These are phyloP conservation scores for Acorus gramineus DNA, from an alignment of 106 monocot species.

Conservation along the genomic window DNA sequence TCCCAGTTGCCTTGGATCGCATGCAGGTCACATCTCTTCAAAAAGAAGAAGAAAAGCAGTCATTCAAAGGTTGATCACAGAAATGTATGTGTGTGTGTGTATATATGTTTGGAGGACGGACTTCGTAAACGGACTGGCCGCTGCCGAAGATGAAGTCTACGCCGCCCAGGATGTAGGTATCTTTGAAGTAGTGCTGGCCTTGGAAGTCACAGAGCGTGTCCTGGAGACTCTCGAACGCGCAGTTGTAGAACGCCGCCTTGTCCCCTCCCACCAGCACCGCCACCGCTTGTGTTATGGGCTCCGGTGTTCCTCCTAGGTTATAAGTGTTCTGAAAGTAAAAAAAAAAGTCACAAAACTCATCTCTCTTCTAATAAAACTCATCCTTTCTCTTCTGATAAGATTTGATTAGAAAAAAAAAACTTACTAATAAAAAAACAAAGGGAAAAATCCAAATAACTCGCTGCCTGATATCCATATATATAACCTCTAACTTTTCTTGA, in stretches of 20 bases:
- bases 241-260: not conserved
- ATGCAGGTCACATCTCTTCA: not conserved
- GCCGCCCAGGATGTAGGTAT: not conserved
- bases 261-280: not conserved
- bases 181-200: slow-evolving; percentile 4
- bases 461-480: too few species aligned
- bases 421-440: too few species aligned
- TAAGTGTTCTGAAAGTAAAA: not conserved
- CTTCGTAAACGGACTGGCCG: slow-evolving; percentile 1
- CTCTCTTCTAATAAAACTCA: too few species aligned
- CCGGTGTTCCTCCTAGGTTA: too few species aligned
- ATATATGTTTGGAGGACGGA: not conserved
- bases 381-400: too few species aligned
- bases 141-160: slow-evolving; percentile 1
- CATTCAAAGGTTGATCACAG: not conserved
- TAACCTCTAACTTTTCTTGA: too few species aligned
- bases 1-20: too few species aligned
- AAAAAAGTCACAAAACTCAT: too few species aligned
- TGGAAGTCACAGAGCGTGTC: not conserved
- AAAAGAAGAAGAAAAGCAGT: not conserved
- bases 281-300: not conserved
- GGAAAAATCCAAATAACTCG: too few species aligned
- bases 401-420: too few species aligned
- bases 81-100: too few species aligned
- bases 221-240: not conserved